Percentiles rank a stretch among this genome's conserved stretches.
These are phyloP conservation scores for Populus hybrid DNA, from an alignment of 441 rosid species.

Conservation along the genomic window DNA sequence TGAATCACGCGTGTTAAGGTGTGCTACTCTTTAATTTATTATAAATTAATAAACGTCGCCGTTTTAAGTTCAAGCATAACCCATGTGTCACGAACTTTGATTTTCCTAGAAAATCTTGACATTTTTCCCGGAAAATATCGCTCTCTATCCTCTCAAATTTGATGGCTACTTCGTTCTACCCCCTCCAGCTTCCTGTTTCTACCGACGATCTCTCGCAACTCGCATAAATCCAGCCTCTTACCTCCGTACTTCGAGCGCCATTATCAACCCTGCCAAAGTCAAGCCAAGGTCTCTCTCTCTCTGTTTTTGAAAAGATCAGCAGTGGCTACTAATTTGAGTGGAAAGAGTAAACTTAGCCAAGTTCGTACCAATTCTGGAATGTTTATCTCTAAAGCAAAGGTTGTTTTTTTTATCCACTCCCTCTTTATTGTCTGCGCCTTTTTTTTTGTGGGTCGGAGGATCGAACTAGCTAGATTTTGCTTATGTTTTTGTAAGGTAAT, in stretches of 20 bases:
- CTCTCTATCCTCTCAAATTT: neutral
- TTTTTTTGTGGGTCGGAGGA: neutral
- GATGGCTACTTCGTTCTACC: constrained; percentile 22
- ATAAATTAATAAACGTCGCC: no score
- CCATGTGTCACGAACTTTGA: no score
- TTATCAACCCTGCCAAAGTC: constrained; percentile 82
- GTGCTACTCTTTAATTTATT: no score
- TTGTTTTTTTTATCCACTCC: constrained; percentile 6
- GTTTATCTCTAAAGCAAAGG: constrained; percentile 89
- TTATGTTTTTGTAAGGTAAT: no score
- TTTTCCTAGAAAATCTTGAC: neutral
- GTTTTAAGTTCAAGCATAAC: no score
- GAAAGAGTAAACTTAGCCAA: constrained; percentile 76
- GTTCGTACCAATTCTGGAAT: constrained; percentile 95
- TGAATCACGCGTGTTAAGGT: no score
- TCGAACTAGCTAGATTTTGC: neutral
- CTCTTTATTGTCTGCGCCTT: no score
- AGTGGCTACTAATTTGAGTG: constrained; percentile 86
- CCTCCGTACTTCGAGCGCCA: constrained; percentile 45
- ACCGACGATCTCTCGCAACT: constrained; percentile 36
- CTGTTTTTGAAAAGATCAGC: constrained; percentile 77
- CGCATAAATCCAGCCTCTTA: constrained; percentile 25
- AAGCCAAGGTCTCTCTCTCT: constrained; percentile 66
- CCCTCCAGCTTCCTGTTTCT: constrained; percentile 32
- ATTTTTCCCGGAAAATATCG: constrained; percentile 14